Evolutionary conservation across 129 eudicot species (phyloP), one percentile per base, ranked within the genome.

Genomic region (Flaveria ramosissima): DNA sequence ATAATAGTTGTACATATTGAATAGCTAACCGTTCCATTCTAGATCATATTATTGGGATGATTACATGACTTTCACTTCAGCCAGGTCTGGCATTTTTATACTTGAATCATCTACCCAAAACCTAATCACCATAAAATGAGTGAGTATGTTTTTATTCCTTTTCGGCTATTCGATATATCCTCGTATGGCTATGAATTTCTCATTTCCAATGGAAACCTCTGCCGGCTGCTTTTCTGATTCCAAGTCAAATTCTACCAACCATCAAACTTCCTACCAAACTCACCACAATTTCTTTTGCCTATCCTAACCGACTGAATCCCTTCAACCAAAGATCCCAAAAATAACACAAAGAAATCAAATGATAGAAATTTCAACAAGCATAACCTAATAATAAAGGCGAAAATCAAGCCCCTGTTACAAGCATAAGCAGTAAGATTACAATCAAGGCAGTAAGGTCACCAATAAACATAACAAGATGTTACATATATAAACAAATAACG

Each of bases 321-420:
- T 43, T 43, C 47, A 43, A 43, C 67, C 19, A 19, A 8, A 36
- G 57, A 52, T 19, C 56, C 68, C 55, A n/a, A 20, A 13, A 73
- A 14, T 16, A 19, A 8, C 19, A 41, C 12, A 30, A 30, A 30
- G 36, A 32, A 20, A 32, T 30, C 13, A 48, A 48, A 24, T 23
- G 24, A 9, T 50, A 14, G 23, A 70, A 70, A 70, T 70, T 47
- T 26, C 61, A 6, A 26, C 43, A 36, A 36, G 7, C 26, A 27
- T 61, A 41, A 68, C 81, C 81, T 77, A 69, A 70, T 50, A 24
- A 24, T 5, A 69, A 56, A 45, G 32, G 42, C 43, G 21, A 23
- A 46, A 62, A 2, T 30, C 46, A 36, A 41, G 46, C 26, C 60
- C 26, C 36, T 42, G 42, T 45, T 24, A 61, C 71, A 45, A 62